A percentile compares a stretch with the other conserved stretches of the same genome.
Evolutionary conservation across 441 rosid genomes (phyloP).

Genomic region (Metrosideros polymorpha): DNA sequence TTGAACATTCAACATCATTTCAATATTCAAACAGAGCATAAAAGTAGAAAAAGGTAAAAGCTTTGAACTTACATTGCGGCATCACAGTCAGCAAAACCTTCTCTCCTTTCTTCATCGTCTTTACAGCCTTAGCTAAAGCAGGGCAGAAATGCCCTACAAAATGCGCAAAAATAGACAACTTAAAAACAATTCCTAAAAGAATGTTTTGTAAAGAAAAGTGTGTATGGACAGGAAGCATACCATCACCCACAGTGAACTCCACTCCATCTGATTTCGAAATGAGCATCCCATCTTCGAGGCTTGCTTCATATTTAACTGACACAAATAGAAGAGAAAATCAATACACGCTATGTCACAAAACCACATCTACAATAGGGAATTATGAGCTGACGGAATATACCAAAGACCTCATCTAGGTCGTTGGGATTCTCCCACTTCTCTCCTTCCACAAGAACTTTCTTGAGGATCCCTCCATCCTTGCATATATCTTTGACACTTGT

Average conservation of each 20-base stretch:
- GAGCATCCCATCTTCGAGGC: constrained; percentile 62
- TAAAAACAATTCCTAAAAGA: not conserved
- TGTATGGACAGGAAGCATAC: constrained; percentile 5
- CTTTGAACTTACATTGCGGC: constrained; percentile 57
- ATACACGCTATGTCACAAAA: not conserved
- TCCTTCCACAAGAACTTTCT: constrained; percentile 61
- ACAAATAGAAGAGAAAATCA: not conserved
- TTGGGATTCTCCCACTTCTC: constrained; percentile 82
- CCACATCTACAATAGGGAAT: not conserved
- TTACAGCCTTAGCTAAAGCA: constrained; percentile 60
- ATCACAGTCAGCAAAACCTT: constrained; percentile 62
- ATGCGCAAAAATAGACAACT: not conserved
- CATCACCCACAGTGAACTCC: constrained; percentile 65
- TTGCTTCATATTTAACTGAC: constrained; percentile 69
- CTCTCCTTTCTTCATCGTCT: constrained; percentile 88
- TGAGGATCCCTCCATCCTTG: constrained; percentile 85
- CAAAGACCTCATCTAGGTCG: constrained; percentile 85
- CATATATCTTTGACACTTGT: constrained; percentile 83
- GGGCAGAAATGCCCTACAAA: constrained; percentile 63
- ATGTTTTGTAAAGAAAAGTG: not conserved
- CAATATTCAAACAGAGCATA: not conserved
- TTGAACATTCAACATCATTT: not conserved
- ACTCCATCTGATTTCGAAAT: constrained; percentile 63
- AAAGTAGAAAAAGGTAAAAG: not conserved
- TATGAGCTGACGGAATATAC: constrained; percentile 15